Percentiles rank a stretch among this genome's conserved stretches.
Evolutionary conservation across 2,329 filamentous ascomycete genomes (phyloP).

Genomic region (Madurella fahalii): DNA sequence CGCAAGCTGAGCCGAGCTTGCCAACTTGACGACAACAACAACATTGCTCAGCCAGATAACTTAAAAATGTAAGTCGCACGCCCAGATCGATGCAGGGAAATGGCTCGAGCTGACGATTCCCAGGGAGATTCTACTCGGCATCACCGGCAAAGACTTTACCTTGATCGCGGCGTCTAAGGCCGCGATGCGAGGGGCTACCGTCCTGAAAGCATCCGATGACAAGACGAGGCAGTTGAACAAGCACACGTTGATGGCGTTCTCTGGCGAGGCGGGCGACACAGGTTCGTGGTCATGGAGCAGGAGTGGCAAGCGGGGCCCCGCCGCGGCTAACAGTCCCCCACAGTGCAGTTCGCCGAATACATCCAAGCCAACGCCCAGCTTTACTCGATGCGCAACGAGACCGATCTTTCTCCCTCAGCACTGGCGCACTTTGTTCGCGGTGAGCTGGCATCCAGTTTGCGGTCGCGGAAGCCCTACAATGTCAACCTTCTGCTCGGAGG

Average conservation of each 20-base stretch:
- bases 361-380: slow-evolving; percentile 98
- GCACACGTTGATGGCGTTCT: slow-evolving; percentile 91
- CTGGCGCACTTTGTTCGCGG: slow-evolving; percentile 90
- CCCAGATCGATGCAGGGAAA: no score
- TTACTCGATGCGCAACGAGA: slow-evolving; percentile 97
- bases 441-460: slow-evolving; percentile 84
- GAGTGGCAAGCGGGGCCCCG: not conserved
- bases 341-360: slow-evolving; percentile 98
- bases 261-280: slow-evolving; percentile 93
- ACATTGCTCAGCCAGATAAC: slow-evolving; percentile 10
- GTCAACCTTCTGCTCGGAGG: slow-evolving; percentile 95
- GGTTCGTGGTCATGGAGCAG: slow-evolving; percentile 46
- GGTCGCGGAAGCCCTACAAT: slow-evolving; percentile 90
- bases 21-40: slow-evolving; percentile 13
- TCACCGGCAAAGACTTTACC: slow-evolving; percentile 99
- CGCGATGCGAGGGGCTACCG: slow-evolving; percentile 93
- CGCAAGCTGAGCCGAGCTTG: slow-evolving; percentile 16
- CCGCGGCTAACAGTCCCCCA: slow-evolving; percentile 7
- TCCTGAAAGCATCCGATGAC: slow-evolving; percentile 93
- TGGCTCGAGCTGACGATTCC: slow-evolving; percentile 11
- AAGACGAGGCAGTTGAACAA: slow-evolving; percentile 93
- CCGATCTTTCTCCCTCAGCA: slow-evolving; percentile 82
- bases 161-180: slow-evolving; percentile 97
- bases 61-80: slow-evolving; percentile 29
- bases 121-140: slow-evolving; percentile 97